These are phyloP conservation scores for Aspergillus candidus DNA, from an alignment of 2,329 filamentous ascomycete genomes.

Conservation along the genomic window DNA sequence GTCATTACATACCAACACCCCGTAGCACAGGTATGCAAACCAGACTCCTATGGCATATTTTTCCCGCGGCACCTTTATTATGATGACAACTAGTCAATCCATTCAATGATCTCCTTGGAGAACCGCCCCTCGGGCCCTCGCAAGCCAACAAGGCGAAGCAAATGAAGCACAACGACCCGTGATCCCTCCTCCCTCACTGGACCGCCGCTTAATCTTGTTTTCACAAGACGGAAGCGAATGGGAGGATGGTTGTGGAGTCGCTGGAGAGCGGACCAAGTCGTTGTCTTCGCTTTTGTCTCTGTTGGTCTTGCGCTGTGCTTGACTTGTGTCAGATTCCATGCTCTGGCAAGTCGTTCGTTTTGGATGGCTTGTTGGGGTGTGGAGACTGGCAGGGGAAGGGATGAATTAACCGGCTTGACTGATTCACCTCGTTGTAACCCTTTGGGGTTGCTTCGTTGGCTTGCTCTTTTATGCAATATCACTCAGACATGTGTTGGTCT, in stretches of 20 bases:
- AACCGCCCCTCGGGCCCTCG: constrained; percentile 34
- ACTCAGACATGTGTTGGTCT: not conserved
- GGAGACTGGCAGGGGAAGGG: constrained; percentile 35
- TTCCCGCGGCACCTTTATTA: constrained; percentile 26
- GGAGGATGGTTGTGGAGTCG: constrained; percentile 43
- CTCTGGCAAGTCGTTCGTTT: constrained; percentile 31
- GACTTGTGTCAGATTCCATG: constrained; percentile 30
- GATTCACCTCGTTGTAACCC: constrained; percentile 18
- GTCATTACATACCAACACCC: not conserved
- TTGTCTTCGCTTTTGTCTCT: constrained; percentile 14
- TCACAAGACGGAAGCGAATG: constrained; percentile 14
- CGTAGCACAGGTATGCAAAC: constrained; percentile 20
- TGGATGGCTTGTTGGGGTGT: constrained; percentile 28
- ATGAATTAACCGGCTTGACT: constrained; percentile 41
- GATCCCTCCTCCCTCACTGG: constrained; percentile 38
- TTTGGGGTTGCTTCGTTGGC: constrained; percentile 6
- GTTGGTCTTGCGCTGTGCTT: constrained; percentile 22
- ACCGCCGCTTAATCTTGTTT: constrained; percentile 23
- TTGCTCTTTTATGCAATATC: constrained; percentile 8
- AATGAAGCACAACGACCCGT: constrained; percentile 20
- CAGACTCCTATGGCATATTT: constrained; percentile 8
- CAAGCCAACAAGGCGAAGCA: constrained; percentile 13
- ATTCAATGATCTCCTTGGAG: constrained; percentile 50
- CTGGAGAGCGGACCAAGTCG: constrained; percentile 22
- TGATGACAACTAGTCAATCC: constrained; percentile 59